Conservation (phyloP, 1,284 basidiomycete genomes). For the Puccinia coronata region DNA sequence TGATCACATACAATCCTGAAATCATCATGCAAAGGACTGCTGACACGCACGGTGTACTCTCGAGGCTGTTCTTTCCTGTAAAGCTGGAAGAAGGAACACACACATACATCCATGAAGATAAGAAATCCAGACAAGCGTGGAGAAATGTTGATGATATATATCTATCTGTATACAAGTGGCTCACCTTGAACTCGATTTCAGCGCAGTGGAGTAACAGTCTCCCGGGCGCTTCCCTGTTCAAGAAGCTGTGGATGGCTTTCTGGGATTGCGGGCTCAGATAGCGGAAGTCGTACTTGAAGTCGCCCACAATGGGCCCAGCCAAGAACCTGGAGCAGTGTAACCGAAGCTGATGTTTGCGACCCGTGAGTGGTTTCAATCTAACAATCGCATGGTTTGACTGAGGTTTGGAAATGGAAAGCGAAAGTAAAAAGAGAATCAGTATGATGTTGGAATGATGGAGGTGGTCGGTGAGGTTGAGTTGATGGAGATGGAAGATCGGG, state of each 20-base stretch:
- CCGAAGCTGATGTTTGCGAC: constrained; percentile 52
- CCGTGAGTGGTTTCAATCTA: constrained; percentile 44
- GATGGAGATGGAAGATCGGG: not conserved
- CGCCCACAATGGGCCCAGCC: constrained; percentile 49
- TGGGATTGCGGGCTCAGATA: constrained; percentile 29
- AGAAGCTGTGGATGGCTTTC: constrained; percentile 29
- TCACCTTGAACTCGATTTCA: constrained; percentile 27
- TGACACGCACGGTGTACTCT: constrained; percentile 16
- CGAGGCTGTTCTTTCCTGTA: constrained; percentile 30
- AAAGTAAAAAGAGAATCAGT: not conserved
- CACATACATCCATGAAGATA: too few relatives aligned
- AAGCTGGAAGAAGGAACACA: constrained; percentile 31
- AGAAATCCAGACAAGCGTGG: too few relatives aligned
- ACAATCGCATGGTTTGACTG: constrained; percentile 49
- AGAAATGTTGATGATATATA: too few relatives aligned
- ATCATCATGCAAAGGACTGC: constrained; percentile 26
- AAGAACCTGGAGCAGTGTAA: constrained; percentile 49
- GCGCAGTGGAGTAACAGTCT: constrained; percentile 20
- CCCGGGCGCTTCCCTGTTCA: constrained; percentile 1
- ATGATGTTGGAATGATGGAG: not conserved
- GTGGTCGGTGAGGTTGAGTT: not conserved
- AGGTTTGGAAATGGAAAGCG: not conserved
- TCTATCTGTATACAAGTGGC: too few relatives aligned
- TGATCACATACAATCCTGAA: constrained; percentile 38
- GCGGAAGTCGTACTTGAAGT: constrained; percentile 52